Evolutionary conservation across 345 rosid genomes (phyloP).

Genomic region (Aethionema arabicum): DNA sequence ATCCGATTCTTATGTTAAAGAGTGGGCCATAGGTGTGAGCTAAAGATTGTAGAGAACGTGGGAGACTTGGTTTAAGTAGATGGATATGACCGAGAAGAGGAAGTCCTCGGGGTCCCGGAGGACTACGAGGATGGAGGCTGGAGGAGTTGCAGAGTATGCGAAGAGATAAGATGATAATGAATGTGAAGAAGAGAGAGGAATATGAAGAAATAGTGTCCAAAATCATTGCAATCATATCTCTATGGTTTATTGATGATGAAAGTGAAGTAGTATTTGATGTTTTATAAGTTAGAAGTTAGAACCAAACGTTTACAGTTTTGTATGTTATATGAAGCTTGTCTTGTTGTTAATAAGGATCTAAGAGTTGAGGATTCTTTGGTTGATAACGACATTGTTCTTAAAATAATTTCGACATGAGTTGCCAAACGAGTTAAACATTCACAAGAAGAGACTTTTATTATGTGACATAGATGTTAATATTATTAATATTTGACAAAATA

Average conservation of each 20-base stretch:
- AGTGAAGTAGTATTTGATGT: neutral
- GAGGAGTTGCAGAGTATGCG: slow-evolving; percentile 12
- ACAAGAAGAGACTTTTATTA: no score
- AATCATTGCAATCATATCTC: neutral
- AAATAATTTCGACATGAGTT: neutral
- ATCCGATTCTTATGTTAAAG: slow-evolving; percentile 49
- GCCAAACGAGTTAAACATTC: no score
- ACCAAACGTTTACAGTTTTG: neutral
- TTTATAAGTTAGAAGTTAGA: neutral
- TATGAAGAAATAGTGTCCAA: slow-evolving; percentile 1
- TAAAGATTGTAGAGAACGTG: slow-evolving; percentile 50
- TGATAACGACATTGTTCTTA: neutral
- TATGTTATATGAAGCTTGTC: slow-evolving; percentile 11
- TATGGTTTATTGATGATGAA: neutral
- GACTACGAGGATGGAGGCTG: slow-evolving; percentile 6
- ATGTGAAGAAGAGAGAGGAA: slow-evolving; percentile 25
- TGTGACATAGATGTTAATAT: no score
- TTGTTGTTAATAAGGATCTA: slow-evolving; percentile 31
- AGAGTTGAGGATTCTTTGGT: slow-evolving; percentile 13
- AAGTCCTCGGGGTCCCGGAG: slow-evolving; percentile 60
- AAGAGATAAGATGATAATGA: slow-evolving; percentile 20
- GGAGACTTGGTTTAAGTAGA: slow-evolving; percentile 49
- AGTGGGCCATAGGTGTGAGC: slow-evolving; percentile 59
- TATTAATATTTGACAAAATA: no score
- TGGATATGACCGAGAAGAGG: slow-evolving; percentile 78